Conservation (phyloP, 306 rosid genomes). For the Rosa chinensis region DNA sequence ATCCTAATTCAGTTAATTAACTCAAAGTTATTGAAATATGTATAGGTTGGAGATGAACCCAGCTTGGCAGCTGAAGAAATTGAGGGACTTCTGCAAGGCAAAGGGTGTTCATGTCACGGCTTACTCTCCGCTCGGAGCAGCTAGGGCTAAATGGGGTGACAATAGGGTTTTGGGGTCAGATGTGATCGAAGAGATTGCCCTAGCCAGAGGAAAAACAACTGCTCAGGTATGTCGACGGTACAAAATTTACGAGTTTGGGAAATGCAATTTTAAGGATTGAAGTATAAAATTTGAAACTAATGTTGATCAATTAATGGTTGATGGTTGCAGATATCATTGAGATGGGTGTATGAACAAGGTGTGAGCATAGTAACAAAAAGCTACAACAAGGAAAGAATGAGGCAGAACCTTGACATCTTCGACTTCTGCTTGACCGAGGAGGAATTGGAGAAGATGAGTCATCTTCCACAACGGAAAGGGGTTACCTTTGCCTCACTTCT, state of each 20-base stretch:
- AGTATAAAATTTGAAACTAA: neutral
- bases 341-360: constrained; percentile 49
- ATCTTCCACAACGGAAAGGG: constrained; percentile 38
- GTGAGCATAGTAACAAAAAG: constrained; percentile 43
- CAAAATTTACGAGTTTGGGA: neutral
- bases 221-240: constrained; percentile 37
- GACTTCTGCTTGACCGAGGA: constrained; percentile 37
- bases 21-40: neutral
- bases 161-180: constrained; percentile 28
- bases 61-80: constrained; percentile 41
- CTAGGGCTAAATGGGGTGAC: constrained; percentile 32
- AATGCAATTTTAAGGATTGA: neutral
- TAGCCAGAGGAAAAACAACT: constrained; percentile 34
- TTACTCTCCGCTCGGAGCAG: constrained; percentile 46
- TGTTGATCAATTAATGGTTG: neutral
- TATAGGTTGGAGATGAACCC: constrained; percentile 51
- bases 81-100: constrained; percentile 39
- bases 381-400: constrained; percentile 43
- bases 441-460: constrained; percentile 31
- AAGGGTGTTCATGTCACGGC: constrained; percentile 48
- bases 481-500: constrained; percentile 31
- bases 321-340: constrained; percentile 36
- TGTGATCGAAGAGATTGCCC: constrained; percentile 35
- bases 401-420: constrained; percentile 44
- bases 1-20: neutral